A percentile compares a stretch with the other conserved stretches of the same genome.
Conservation (phyloP, 495 filamentous ascomycete species). For the Cudoniella acicularis region DNA sequence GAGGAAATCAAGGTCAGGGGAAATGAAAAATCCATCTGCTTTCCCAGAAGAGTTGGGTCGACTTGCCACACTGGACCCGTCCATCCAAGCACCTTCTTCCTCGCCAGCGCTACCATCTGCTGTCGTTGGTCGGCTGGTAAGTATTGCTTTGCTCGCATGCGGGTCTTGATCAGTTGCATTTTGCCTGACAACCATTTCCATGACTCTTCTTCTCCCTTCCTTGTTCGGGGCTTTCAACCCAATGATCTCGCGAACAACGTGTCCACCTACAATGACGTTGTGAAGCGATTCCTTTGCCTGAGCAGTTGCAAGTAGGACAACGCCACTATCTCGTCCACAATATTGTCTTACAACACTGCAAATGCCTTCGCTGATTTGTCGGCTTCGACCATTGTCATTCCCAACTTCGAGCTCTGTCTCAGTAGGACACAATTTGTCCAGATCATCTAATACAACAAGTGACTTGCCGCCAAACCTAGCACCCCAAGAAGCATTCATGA, state of each 20-base stretch:
- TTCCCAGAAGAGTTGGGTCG: constrained; percentile 24
- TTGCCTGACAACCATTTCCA: constrained; percentile 64
- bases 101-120: constrained; percentile 43
- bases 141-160: constrained; percentile 32
- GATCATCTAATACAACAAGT: constrained; percentile 83
- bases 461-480: constrained; percentile 78
- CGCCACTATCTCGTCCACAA: constrained; percentile 65
- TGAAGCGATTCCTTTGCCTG: constrained; percentile 87
- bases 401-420: constrained; percentile 93
- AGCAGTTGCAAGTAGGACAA: constrained; percentile 86
- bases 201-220: constrained; percentile 75
- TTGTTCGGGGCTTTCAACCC: constrained; percentile 85
- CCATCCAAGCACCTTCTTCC: constrained; percentile 65
- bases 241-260: constrained; percentile 80
- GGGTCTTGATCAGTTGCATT: constrained; percentile 39
- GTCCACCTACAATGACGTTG: constrained; percentile 72
- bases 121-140: constrained; percentile 47
- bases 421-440: constrained; percentile 85
- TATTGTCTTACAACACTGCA: constrained; percentile 80
- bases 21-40: constrained; percentile 62
- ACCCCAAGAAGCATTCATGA: constrained; percentile 87
- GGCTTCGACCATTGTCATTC: constrained; percentile 83
- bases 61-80: constrained; percentile 40
- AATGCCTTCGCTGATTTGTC: constrained; percentile 86
- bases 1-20: constrained; percentile 79